Conservation (phyloP, 176 grass and related monocot species). For the Panicum miliaceum region DNA sequence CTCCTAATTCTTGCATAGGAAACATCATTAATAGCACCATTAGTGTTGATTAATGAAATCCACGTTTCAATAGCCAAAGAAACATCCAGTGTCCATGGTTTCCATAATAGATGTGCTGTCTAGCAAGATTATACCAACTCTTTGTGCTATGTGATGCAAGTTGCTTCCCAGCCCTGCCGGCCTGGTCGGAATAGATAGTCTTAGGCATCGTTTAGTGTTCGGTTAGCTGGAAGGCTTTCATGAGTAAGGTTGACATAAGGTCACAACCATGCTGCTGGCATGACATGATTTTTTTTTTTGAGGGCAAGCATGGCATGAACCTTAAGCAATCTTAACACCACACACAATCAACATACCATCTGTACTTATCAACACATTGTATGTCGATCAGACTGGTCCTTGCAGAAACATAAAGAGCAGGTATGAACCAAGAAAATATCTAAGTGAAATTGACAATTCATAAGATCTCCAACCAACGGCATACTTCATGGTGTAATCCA, state of each 20-base stretch:
- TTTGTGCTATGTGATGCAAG: not conserved
- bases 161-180: not conserved
- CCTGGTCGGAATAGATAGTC: not conserved
- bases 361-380: not conserved
- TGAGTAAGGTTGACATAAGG: not conserved
- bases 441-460: not conserved
- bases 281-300: too few relatives aligned
- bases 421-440: not conserved
- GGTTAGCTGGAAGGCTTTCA: not conserved
- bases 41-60: not conserved
- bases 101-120: not conserved
- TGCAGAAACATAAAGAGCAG: slow-evolving; percentile 11
- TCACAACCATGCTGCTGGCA: not conserved
- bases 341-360: not conserved
- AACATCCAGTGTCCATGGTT: not conserved
- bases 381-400: not conserved
- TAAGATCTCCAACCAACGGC: not conserved
- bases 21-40: not conserved
- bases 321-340: not conserved
- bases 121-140: not conserved
- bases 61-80: not conserved
- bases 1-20: not conserved
- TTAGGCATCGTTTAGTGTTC: not conserved
- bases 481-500: not conserved
- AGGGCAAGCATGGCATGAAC: slow-evolving; percentile 4